These are phyloP conservation scores for Gastrodia elata DNA, from an alignment of 106 monocot species.

Conservation along the genomic window DNA sequence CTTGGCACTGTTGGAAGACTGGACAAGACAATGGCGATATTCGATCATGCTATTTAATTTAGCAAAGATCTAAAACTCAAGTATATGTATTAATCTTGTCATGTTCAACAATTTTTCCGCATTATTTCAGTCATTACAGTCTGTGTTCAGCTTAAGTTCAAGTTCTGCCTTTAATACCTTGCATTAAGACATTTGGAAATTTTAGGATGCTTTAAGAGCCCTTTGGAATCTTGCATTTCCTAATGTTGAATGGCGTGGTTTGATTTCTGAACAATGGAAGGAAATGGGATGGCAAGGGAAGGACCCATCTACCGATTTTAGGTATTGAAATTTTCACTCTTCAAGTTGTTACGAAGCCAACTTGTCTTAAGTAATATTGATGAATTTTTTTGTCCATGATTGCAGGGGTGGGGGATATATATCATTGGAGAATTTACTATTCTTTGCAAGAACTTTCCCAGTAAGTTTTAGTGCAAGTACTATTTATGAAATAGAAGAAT, in stretches of 20 bases:
- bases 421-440: conserved; percentile 87
- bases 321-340: conserved; percentile 24
- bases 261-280: conserved; percentile 95
- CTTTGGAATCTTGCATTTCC: conserved; percentile 87
- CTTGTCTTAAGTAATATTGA: not conserved
- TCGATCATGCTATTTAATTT: not conserved
- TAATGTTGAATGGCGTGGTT: conserved; percentile 41
- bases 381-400: conserved; percentile 7
- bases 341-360: not conserved
- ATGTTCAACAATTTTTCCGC: not conserved
- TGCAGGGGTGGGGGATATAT: conserved; percentile 97
- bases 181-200: conserved; percentile 5
- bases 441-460: conserved; percentile 78
- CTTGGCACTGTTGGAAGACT: not conserved
- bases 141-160: not conserved
- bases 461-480: conserved; percentile 30
- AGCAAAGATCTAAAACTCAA: not conserved
- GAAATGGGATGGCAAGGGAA: conserved; percentile 99
- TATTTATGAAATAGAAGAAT: not conserved
- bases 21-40: not conserved
- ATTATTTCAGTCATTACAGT: not conserved
- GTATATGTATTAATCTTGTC: not conserved
- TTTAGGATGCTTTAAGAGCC: conserved; percentile 68
- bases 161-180: not conserved
- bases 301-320: conserved; percentile 96